Base-by-base conservation (phyloP, 164 flowering plant species). In the Nymphaea thermarum region DNA sequence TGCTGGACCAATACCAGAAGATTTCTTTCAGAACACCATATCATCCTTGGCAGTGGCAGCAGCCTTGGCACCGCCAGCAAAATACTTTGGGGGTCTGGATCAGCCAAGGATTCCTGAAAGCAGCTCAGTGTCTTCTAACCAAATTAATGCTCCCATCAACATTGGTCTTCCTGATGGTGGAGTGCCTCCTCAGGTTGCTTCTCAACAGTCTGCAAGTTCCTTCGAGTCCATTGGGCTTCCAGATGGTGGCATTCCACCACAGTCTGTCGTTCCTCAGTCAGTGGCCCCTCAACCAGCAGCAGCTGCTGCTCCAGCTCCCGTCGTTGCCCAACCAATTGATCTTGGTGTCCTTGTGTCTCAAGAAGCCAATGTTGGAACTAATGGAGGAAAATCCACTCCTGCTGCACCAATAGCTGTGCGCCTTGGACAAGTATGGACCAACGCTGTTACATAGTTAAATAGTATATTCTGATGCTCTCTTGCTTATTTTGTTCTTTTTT, bases 241-340 rank as follows among this genome's bases (percentile, higher is more conserved):
- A 42, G 97, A 86, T 81, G 99, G 97, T 70, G 97, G 99, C 43
- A 79, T 94, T 67, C 96, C 99, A 53, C 96, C 98, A 17, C 96
- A 88, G 77, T 67, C 84, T 5, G 53, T 45, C 10, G 10, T 45
- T 10, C 53, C 53, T 14, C 71, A 42, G 75, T 66, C 65, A 14
- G 72, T 75, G 43, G 82, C 72, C 61, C 43, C 85, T 60, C 57
- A 25, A 25, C 88, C 77, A 62, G 79, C 70, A 77, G 69, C 16
- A 43, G 62, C 67, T 18, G 60, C 72, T 60, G 67, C 80, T 63
- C 85, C 72, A 70, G 43, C 68, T 4, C 75, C 84, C 15, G 42
- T 66, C 12, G 77, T 92, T 14, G 68, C 87, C 16, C 98, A 86
- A 63, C 97, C 99, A 57, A 84, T 95, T 70, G 99, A 95, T 81